Evolutionary conservation across 768 basidiomycete species (phyloP).

Genomic region (Porphyrellus cyaneotinctus): DNA sequence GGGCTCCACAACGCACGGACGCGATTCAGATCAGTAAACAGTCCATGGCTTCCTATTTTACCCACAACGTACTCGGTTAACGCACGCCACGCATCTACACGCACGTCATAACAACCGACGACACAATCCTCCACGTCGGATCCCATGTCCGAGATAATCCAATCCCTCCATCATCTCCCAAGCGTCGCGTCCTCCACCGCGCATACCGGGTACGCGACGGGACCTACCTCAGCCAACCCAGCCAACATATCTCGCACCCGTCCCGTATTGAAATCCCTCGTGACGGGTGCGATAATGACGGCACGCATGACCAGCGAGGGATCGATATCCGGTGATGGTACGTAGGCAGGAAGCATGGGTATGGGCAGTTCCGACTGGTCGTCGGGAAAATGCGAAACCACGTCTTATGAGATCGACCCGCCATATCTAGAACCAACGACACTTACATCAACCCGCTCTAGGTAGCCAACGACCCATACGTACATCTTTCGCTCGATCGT

Average conservation of each 20-base stretch:
- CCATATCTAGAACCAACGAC: constrained; percentile 3
- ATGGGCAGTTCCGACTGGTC: constrained; percentile 39
- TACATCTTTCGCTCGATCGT: constrained; percentile 47
- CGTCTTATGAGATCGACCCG: constrained; percentile 13
- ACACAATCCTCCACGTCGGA: constrained; percentile 14
- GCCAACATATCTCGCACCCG: constrained; percentile 24
- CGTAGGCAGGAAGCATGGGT: constrained; percentile 41
- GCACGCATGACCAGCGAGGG: constrained; percentile 50
- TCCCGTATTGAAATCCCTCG: constrained; percentile 41
- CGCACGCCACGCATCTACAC: constrained; percentile 16
- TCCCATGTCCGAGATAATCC: constrained; percentile 14
- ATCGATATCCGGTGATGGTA: constrained; percentile 39
- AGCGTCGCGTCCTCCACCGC: constrained; percentile 1
- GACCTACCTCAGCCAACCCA: constrained; percentile 15
- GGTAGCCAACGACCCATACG: constrained; percentile 54
- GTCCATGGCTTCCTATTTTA: constrained; percentile 9
- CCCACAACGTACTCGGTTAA: constrained; percentile 30
- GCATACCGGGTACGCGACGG: constrained; percentile 22
- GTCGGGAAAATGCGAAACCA: constrained; percentile 10
- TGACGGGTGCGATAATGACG: constrained; percentile 42
- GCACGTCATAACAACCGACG: constrained; percentile 21
- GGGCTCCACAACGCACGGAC: constrained; percentile 22
- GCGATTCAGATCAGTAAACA: constrained; percentile 14
- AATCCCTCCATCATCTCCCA: not conserved
- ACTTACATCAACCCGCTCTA: constrained; percentile 49